phyloP scores from a whole-genome alignment of 257 asterid genomes.

The Nicotiana tomentosiformis region DNA sequence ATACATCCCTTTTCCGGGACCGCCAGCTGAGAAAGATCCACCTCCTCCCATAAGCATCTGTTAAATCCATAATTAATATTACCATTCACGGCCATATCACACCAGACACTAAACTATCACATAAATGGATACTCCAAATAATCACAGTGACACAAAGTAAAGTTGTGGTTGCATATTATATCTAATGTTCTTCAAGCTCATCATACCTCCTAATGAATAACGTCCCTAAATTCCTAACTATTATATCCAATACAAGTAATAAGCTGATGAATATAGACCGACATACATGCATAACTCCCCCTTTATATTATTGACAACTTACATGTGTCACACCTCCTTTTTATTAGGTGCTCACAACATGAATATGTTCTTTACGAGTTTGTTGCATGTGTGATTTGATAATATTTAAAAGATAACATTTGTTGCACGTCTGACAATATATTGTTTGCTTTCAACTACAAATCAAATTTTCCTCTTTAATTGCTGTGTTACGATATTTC shows the following conservation, averaged over 20 bases:
- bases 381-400: neutral
- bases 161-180: neutral
- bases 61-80: slow-evolving; percentile 13
- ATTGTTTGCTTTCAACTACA: neutral
- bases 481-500: neutral
- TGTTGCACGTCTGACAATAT: neutral
- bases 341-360: neutral
- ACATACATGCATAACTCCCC: neutral
- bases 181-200: neutral
- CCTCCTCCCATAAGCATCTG: slow-evolving; percentile 99
- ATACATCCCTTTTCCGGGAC: slow-evolving; percentile 98
- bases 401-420: neutral
- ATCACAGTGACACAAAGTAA: neutral
- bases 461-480: neutral
- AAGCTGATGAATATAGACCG: neutral
- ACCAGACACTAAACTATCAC: neutral
- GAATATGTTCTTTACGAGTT: neutral
- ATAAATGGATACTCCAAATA: neutral
- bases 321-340: neutral
- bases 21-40: slow-evolving; percentile 94
- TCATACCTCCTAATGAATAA: neutral
- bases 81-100: neutral
- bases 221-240: neutral
- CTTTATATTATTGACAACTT: neutral
- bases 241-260: neutral